These are phyloP conservation scores for Neolentinus lepideus DNA, from an alignment of 1,284 basidiomycete species.

Conservation along the genomic window DNA sequence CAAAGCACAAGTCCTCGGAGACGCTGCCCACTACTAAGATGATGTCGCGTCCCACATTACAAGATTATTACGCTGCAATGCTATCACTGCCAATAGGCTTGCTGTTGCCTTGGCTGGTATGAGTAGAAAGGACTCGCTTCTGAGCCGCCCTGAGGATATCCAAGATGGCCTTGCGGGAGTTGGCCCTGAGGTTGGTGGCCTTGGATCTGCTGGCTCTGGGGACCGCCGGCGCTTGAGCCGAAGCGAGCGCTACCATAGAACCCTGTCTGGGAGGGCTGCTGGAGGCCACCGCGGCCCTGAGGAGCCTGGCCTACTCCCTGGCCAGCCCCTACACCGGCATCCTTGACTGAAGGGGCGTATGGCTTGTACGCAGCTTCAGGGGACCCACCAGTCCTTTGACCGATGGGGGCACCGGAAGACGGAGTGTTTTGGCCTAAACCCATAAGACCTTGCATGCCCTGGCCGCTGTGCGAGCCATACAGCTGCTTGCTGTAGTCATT, in stretches of 20 bases:
- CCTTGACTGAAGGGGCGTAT: slow-evolving; percentile 29
- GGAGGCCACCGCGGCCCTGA: slow-evolving; percentile 37
- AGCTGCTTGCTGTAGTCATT: slow-evolving; percentile 61
- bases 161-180: slow-evolving; percentile 55
- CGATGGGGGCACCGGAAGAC: slow-evolving; percentile 37
- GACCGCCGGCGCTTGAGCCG: slow-evolving; percentile 36
- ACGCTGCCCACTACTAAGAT: background rate
- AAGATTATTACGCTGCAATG: slow-evolving; percentile 1
- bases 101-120: slow-evolving; percentile 59
- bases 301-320: slow-evolving; percentile 38
- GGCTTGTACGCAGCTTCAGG: slow-evolving; percentile 71
- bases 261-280: slow-evolving; percentile 40
- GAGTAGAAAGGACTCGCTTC: slow-evolving; percentile 57
- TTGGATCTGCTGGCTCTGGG: slow-evolving; percentile 35
- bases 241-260: slow-evolving; percentile 63
- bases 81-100: slow-evolving; percentile 63
- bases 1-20: background rate
- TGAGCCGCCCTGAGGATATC: slow-evolving; percentile 54
- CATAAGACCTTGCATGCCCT: slow-evolving; percentile 66
- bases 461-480: slow-evolving; percentile 42
- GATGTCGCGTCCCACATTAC: background rate
- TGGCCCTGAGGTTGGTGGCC: slow-evolving; percentile 34
- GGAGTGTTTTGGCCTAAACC: slow-evolving; percentile 46
- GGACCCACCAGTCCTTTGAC: slow-evolving; percentile 42
- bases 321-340: slow-evolving; percentile 51